Evolutionary conservation across 1,284 basidiomycete genomes (phyloP).

Genomic region (Takashimella tepidaria): DNA sequence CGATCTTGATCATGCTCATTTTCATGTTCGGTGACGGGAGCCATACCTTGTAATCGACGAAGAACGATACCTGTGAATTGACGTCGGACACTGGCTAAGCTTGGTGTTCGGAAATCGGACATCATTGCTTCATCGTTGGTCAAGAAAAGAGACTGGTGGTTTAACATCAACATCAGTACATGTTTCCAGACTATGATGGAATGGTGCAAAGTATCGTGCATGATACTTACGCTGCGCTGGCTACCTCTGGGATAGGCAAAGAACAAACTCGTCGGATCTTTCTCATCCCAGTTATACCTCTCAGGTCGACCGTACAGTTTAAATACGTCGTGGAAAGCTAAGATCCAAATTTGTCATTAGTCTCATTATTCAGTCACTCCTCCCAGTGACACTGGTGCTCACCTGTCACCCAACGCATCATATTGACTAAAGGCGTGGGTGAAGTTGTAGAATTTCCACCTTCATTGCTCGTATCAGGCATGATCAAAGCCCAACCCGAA

Average conservation of each 20-base stretch:
- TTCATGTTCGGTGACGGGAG: conserved; percentile 6
- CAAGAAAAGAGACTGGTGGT: conserved; percentile 69
- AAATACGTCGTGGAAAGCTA: conserved; percentile 80
- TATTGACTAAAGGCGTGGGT: conserved; percentile 57
- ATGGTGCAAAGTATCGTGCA: too few species aligned
- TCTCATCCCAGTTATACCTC: conserved; percentile 79
- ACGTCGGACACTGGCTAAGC: conserved; percentile 63
- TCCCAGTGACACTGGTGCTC: conserved; percentile 29
- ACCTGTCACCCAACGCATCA: conserved; percentile 94
- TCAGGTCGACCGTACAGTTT: conserved; percentile 75
- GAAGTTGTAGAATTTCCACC: conserved; percentile 33
- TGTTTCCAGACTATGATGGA: too few species aligned
- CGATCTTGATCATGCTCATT: background rate
- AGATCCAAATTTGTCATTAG: too few species aligned
- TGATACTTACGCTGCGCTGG: conserved; percentile 32
- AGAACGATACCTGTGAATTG: conserved; percentile 61
- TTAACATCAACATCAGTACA: background rate
- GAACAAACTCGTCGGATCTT: conserved; percentile 54
- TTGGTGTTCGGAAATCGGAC: conserved; percentile 72
- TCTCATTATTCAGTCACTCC: too few species aligned
- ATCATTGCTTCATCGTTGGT: conserved; percentile 75
- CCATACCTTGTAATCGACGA: conserved; percentile 57
- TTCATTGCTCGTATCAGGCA: conserved; percentile 66
- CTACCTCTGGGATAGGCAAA: conserved; percentile 45
- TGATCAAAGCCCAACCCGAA: conserved; percentile 79